These are phyloP conservation scores for Boletellus ananiceps DNA, from an alignment of 768 basidiomycete genomes.

Conservation along the genomic window DNA sequence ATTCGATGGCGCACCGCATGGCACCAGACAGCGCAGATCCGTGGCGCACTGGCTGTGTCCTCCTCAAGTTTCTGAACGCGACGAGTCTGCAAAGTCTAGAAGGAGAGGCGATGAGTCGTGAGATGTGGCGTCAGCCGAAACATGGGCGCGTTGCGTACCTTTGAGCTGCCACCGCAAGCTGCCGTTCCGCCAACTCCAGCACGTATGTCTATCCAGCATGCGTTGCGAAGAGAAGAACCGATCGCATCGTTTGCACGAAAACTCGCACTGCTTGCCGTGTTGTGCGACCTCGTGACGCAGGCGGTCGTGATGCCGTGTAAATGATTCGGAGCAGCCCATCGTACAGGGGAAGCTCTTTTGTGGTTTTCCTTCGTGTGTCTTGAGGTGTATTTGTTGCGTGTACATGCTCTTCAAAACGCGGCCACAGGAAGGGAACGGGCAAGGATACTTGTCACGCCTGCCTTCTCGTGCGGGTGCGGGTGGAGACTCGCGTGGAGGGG, in stretches of 20 bases:
- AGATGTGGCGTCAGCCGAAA: too few species aligned
- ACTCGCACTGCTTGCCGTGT: constrained; percentile 4
- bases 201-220: constrained; percentile 4
- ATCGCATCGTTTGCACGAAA: constrained; percentile 1
- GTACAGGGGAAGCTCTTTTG: not conserved
- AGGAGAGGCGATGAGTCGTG: too few species aligned
- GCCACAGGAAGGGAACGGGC: not conserved
- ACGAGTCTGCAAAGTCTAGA: not conserved
- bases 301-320: constrained; percentile 2
- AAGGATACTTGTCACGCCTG: not conserved
- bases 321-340: constrained; percentile 1
- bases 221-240: constrained; percentile 4
- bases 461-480: not conserved
- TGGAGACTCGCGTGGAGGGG: not conserved
- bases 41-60: too few species aligned
- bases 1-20: too few species aligned
- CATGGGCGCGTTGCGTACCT: not conserved
- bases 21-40: too few species aligned
- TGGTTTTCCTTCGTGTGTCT: not conserved
- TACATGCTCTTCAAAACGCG: not conserved
- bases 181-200: not conserved
- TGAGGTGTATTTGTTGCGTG: not conserved
- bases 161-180: not conserved
- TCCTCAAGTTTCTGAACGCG: not conserved
- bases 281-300: constrained; percentile 1